These are phyloP conservation scores for Pseudogymnoascus sp. DNA, from an alignment of 2,329 filamentous ascomycete species.

Conservation along the genomic window DNA sequence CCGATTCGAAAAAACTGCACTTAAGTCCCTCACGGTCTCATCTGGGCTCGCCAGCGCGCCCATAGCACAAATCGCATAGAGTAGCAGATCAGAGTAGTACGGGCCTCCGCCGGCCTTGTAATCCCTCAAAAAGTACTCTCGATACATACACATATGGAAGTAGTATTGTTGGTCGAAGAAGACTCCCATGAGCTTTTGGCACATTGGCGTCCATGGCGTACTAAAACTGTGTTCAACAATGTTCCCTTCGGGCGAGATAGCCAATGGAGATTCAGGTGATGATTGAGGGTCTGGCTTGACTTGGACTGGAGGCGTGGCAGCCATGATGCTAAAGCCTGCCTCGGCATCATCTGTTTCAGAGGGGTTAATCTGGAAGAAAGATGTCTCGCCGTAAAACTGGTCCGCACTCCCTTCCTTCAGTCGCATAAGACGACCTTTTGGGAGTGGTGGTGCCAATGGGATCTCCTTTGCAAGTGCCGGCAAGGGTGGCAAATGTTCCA, in stretches of 20 bases:
- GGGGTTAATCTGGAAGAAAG: conserved; percentile 35
- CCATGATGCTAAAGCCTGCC: background rate
- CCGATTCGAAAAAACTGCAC: conserved; percentile 38
- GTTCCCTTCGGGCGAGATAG: conserved; percentile 39
- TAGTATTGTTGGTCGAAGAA: conserved; percentile 44
- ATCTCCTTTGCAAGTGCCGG: conserved; percentile 8
- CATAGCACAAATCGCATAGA: conserved; percentile 43
- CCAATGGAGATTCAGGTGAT: conserved; percentile 9
- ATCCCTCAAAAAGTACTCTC: conserved; percentile 44
- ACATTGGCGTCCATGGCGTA: conserved; percentile 23
- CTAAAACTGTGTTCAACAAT: conserved; percentile 6
- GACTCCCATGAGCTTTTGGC: conserved; percentile 38
- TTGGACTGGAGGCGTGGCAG: conserved; percentile 6
- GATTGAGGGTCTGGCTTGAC: background rate
- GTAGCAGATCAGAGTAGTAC: conserved; percentile 43
- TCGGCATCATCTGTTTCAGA: conserved; percentile 14
- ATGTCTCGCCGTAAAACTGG: conserved; percentile 44
- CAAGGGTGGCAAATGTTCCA: conserved; percentile 12
- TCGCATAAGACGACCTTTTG: conserved; percentile 35
- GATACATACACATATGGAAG: conserved; percentile 44
- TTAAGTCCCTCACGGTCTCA: conserved; percentile 29
- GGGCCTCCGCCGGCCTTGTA: conserved; percentile 40
- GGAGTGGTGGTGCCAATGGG: conserved; percentile 16
- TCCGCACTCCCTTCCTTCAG: conserved; percentile 33
- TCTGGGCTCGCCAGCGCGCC: conserved; percentile 41